Evolutionary conservation across 2,329 filamentous ascomycete genomes (phyloP).

Genomic region (Pleomassaria siparia): DNA sequence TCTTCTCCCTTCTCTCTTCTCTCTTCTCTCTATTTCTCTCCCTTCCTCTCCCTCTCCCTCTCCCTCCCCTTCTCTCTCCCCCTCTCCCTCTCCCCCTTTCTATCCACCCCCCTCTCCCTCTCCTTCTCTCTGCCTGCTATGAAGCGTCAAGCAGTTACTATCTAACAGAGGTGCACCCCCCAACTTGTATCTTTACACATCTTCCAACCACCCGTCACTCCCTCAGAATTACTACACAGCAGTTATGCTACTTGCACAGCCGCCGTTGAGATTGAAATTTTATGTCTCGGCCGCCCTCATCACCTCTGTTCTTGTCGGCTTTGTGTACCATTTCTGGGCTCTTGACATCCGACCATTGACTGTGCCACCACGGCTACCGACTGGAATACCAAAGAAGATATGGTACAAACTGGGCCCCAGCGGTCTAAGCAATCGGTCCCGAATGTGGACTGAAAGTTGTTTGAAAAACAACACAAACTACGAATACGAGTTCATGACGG

Average conservation of each 20-base stretch:
- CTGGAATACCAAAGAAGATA: slow-evolving; percentile 34
- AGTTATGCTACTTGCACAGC: neutral
- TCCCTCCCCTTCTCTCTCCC: too few species aligned
- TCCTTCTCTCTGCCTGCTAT: too few species aligned
- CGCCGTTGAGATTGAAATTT: neutral
- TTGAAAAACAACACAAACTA: slow-evolving; percentile 31
- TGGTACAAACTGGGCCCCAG: slow-evolving; percentile 47
- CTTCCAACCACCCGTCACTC: neutral
- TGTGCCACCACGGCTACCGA: neutral
- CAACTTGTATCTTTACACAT: too few species aligned
- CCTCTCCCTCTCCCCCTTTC: too few species aligned
- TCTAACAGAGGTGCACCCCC: too few species aligned
- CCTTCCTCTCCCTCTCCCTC: too few species aligned
- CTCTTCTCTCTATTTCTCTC: too few species aligned
- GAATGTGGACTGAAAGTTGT: slow-evolving; percentile 37
- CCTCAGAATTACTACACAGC: neutral
- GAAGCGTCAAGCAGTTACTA: too few species aligned
- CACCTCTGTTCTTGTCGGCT: neutral
- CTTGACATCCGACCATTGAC: neutral
- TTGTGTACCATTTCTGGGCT: neutral
- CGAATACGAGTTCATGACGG: slow-evolving; percentile 34
- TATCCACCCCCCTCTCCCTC: too few species aligned
- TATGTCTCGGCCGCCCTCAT: neutral
- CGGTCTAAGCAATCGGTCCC: slow-evolving; percentile 33
- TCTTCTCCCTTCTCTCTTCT: too few species aligned